Evolutionary conservation across 371 early-diverging fungal genomes (phyloP).

Genomic region (Rhizopus arrhizus): DNA sequence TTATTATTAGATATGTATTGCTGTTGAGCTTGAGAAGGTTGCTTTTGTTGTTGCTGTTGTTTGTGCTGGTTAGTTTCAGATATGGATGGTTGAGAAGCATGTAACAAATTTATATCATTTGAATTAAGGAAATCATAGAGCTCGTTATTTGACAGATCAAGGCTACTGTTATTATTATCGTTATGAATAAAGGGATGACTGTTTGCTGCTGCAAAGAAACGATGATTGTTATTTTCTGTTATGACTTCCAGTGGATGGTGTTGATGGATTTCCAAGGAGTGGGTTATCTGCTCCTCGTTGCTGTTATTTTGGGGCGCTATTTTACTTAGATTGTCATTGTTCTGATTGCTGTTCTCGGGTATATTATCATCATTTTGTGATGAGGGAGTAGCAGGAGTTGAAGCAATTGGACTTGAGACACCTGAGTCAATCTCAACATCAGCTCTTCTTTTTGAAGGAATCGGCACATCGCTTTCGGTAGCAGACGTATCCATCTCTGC

Average conservation of each 20-base stretch:
- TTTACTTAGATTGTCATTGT: constrained; percentile 1
- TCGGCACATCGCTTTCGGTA: constrained; percentile 34
- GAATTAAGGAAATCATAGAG: constrained; percentile 30
- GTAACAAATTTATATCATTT: constrained; percentile 17
- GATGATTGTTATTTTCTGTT: background rate
- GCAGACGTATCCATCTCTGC: constrained; percentile 39
- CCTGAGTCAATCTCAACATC: constrained; percentile 47
- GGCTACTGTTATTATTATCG: background rate
- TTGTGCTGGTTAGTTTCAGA: constrained; percentile 2
- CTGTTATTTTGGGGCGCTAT: background rate
- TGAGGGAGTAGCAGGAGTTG: constrained; percentile 52
- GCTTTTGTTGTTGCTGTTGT: constrained; percentile 7
- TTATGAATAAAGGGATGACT: background rate
- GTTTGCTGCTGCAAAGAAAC: background rate
- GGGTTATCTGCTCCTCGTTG: background rate
- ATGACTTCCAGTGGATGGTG: background rate
- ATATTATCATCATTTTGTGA: constrained; percentile 39
- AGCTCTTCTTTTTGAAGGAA: constrained; percentile 15
- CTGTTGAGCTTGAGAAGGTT: constrained; percentile 4
- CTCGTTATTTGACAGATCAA: constrained; percentile 11
- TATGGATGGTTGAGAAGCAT: background rate
- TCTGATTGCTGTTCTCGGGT: constrained; percentile 13
- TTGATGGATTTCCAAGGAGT: constrained; percentile 20
- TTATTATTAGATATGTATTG: constrained; percentile 8
- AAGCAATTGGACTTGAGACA: constrained; percentile 47